Evolutionary conservation across 768 basidiomycete species (phyloP).

Genomic region (Hemileccinum impolitum): DNA sequence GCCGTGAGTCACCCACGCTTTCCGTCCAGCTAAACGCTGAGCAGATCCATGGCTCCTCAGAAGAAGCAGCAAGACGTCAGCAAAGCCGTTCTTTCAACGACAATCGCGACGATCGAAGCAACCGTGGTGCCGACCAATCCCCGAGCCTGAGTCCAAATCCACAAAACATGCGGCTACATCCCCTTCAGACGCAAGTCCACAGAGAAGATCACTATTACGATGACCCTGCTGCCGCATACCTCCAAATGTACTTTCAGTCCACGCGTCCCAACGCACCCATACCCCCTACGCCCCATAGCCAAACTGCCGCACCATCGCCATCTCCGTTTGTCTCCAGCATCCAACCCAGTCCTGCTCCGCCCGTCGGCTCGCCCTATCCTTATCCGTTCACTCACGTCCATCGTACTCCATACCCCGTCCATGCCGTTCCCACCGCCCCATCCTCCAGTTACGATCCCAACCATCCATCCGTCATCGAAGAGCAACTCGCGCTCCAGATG

Average conservation of each 20-base stretch:
- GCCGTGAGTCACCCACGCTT: conserved; percentile 24
- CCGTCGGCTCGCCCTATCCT: conserved; percentile 74
- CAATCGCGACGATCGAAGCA: conserved; percentile 20
- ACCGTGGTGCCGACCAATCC: conserved; percentile 21
- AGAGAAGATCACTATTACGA: conserved; percentile 63
- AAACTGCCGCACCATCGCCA: conserved; percentile 71
- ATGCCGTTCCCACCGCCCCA: conserved; percentile 41
- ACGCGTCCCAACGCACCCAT: conserved; percentile 72
- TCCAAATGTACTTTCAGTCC: conserved; percentile 56
- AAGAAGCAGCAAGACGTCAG: conserved; percentile 12
- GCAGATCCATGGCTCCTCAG: conserved; percentile 11
- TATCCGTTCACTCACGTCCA: conserved; percentile 74
- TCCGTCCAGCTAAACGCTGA: conserved; percentile 15
- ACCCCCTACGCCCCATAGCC: conserved; percentile 75
- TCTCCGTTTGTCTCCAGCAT: conserved; percentile 58
- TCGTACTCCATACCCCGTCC: conserved; percentile 40
- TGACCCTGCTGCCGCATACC: conserved; percentile 56
- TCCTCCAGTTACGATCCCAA: conserved; percentile 39
- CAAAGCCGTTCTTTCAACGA: conserved; percentile 20
- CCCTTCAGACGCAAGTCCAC: conserved; percentile 39
- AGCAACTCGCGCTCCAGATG: conserved; percentile 73
- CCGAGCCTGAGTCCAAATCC: conserved; percentile 11
- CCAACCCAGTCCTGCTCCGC: conserved; percentile 52
- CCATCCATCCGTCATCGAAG: conserved; percentile 51
- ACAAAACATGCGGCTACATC: conserved; percentile 35